Evolutionary conservation across 768 basidiomycete species (phyloP).

Genomic region (Mycena metata): DNA sequence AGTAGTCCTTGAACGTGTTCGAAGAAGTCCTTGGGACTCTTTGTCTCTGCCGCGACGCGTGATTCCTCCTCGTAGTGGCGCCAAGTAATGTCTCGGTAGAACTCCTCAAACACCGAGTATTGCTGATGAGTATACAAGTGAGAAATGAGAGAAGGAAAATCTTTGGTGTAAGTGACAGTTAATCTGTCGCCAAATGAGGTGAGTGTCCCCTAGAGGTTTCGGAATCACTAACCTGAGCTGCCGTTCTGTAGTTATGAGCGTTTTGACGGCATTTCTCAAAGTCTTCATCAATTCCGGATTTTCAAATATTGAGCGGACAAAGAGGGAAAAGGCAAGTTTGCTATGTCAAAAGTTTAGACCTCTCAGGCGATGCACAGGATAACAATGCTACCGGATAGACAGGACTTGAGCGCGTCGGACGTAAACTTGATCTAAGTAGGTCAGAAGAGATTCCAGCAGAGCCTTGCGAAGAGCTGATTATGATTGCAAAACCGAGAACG

Average conservation of each 20-base stretch:
- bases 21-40: conserved; percentile 68
- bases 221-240: conserved; percentile 49
- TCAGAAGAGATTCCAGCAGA: conserved; percentile 72
- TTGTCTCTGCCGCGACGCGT: conserved; percentile 45
- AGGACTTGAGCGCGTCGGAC: conserved; percentile 57
- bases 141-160: conserved; percentile 65
- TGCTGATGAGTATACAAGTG: conserved; percentile 70
- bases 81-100: conserved; percentile 63
- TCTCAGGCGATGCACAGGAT: neutral
- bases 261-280: conserved; percentile 59
- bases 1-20: conserved; percentile 59
- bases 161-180: conserved; percentile 14
- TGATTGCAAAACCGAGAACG: neutral
- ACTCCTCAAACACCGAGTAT: conserved; percentile 72
- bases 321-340: conserved; percentile 69
- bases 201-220: neutral
- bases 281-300: conserved; percentile 57
- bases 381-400: conserved; percentile 60
- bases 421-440: conserved; percentile 80
- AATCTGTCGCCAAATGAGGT: conserved; percentile 56
- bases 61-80: conserved; percentile 71
- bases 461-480: conserved; percentile 50
- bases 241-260: conserved; percentile 72
- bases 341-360: conserved; percentile 44
- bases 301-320: conserved; percentile 65